Base-by-base conservation (phyloP, 768 basidiomycete genomes). In the Pleurotus sapidus region DNA sequence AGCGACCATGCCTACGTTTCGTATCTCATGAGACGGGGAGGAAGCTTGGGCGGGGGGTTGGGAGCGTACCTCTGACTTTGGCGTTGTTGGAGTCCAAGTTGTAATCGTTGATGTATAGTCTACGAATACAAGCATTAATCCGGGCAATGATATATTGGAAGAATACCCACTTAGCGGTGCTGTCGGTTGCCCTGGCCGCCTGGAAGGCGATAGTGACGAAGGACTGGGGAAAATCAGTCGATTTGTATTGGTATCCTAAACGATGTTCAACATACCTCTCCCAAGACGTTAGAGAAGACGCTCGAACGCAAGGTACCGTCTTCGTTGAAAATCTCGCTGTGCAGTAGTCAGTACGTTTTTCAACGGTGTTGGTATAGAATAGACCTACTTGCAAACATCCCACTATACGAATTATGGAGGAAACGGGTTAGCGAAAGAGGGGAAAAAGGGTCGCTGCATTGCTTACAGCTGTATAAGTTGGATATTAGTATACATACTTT, bases 171-270 rank as follows among this genome's bases (percentile, higher is more conserved):
- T 79, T 81, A 40, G 81, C 79, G 37, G 62, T 74, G 24, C 76
- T 71, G 66, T 84, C 82, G 6, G 78, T 77, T 30, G 73, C 68
- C 17, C 79, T 70, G 5, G 82, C 82, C 24, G 79, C 77, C 59
- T 72, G 61, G 74, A 81, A 82, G 17, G 82, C 81, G 58, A 81
- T 76, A 34, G 71, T 71, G 63, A 84, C 74, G 66, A 80, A 83
- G 47, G 73, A 72, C 68, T 76, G 39, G 15, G 24, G 15, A 55
- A 43, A 5, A 60, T 14, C 20, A 58, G 55, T 50, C 49, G 5
- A 55, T 45, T 61, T 56, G 57, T 37, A 23, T 12, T 1, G 49
- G 49, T 25, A 30, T 4, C 40, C 4, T n/a, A 9, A 2, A 11
- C 40, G 11, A 18, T 11, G 7, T 2, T 9, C 5, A 14, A 53